Conservation (phyloP, 2,329 filamentous ascomycete species). For the Pseudopithomyces chartarum region DNA sequence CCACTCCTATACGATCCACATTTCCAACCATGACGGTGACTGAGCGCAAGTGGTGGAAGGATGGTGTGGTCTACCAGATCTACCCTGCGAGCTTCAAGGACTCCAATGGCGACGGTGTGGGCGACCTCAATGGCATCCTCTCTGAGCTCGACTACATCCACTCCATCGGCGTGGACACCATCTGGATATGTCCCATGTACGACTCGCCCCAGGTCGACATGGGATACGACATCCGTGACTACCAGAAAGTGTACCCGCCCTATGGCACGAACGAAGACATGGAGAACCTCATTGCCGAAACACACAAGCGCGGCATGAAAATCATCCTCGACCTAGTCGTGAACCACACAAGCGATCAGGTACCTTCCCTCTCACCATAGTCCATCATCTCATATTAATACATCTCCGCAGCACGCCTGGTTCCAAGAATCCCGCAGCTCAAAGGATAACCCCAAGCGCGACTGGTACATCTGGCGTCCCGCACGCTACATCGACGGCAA, state of each 20-base stretch:
- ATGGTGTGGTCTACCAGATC: slow-evolving; percentile 65
- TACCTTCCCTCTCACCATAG: slow-evolving; percentile 11
- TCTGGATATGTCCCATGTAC: slow-evolving; percentile 49
- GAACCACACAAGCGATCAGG: slow-evolving; percentile 47
- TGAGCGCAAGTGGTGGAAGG: slow-evolving; percentile 62
- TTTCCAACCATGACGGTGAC: slow-evolving; percentile 34
- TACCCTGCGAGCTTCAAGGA: slow-evolving; percentile 68
- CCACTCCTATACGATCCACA: background rate
- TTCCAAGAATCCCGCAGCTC: slow-evolving; percentile 61
- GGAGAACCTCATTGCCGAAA: slow-evolving; percentile 43
- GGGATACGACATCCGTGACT: slow-evolving; percentile 48
- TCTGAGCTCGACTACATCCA: slow-evolving; percentile 61
- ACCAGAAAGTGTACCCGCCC: slow-evolving; percentile 45
- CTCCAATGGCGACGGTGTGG: slow-evolving; percentile 60
- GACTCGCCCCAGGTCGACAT: slow-evolving; percentile 54
- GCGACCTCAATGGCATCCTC: slow-evolving; percentile 64
- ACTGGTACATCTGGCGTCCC: slow-evolving; percentile 62
- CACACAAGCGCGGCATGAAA: slow-evolving; percentile 43
- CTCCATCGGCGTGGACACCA: slow-evolving; percentile 49
- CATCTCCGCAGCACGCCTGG: slow-evolving; percentile 55
- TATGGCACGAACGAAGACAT: slow-evolving; percentile 49
- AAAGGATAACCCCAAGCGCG: slow-evolving; percentile 55
- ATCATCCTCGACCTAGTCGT: slow-evolving; percentile 48
- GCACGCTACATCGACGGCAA: slow-evolving; percentile 58
- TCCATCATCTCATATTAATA: slow-evolving; percentile 1